These are phyloP conservation scores for Heliosperma pusillum DNA, from an alignment of 148 eudicot genomes.

Conservation along the genomic window DNA sequence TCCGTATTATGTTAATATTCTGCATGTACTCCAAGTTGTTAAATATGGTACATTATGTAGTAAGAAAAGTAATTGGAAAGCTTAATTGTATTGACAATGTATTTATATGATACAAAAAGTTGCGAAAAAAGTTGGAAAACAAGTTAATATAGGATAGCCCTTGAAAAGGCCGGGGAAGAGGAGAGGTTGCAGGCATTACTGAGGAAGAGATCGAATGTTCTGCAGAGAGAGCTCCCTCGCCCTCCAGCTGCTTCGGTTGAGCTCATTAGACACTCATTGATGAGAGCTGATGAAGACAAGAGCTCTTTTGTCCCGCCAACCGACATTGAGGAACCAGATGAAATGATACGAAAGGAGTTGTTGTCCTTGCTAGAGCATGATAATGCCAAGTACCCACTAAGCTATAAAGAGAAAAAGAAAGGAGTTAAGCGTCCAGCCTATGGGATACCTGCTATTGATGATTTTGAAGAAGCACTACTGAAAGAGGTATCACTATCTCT, in stretches of 20 bases:
- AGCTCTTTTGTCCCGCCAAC: slow-evolving; percentile 97
- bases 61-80: too few relatives aligned
- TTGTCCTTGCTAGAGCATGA: slow-evolving; percentile 84
- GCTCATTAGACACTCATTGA: slow-evolving; percentile 59
- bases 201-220: slow-evolving; percentile 85
- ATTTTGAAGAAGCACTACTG: slow-evolving; percentile 69
- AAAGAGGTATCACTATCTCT: slow-evolving; percentile 55
- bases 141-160: slow-evolving; percentile 93
- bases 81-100: too few relatives aligned
- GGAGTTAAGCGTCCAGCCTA: slow-evolving; percentile 63
- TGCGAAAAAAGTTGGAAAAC: slow-evolving; percentile 89
- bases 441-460: slow-evolving; percentile 72
- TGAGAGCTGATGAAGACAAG: slow-evolving; percentile 88
- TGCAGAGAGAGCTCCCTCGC: slow-evolving; percentile 96
- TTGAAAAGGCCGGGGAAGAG: slow-evolving; percentile 92
- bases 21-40: too few relatives aligned
- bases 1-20: too few relatives aligned
- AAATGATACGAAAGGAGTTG: slow-evolving; percentile 80
- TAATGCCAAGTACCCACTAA: slow-evolving; percentile 86
- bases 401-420: slow-evolving; percentile 84
- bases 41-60: too few relatives aligned
- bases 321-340: slow-evolving; percentile 88
- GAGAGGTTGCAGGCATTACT: slow-evolving; percentile 80
- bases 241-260: slow-evolving; percentile 81
- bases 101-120: too few relatives aligned